These are phyloP conservation scores for Lentinula sp. DNA, from an alignment of 768 basidiomycete species.

Conservation along the genomic window DNA sequence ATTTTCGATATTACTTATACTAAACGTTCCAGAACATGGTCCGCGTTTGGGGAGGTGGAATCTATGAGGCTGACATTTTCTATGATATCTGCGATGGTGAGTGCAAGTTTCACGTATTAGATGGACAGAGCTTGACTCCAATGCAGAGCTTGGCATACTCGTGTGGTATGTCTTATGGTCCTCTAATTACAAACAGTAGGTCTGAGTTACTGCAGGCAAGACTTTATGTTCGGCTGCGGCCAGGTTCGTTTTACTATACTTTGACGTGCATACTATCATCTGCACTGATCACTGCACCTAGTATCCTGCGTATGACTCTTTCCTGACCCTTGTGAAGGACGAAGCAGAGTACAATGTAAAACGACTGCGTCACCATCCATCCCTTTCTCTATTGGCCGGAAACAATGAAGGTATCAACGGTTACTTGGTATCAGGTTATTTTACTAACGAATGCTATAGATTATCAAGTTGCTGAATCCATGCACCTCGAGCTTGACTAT, in stretches of 20 bases:
- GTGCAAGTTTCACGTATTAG: neutral
- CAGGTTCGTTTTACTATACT: conserved; percentile 41
- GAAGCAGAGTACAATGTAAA: conserved; percentile 86
- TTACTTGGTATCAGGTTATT: neutral
- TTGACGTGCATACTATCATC: neutral
- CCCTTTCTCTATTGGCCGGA: conserved; percentile 73
- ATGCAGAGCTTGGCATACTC: conserved; percentile 3
- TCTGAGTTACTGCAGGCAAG: conserved; percentile 68
- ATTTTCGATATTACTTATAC: neutral
- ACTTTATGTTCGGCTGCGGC: conserved; percentile 96
- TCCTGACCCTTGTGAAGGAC: conserved; percentile 61
- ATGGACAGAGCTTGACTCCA: neutral
- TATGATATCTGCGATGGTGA: conserved; percentile 80
- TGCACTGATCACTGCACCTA: conserved; percentile 19
- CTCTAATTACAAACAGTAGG: neutral
- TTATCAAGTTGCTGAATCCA: conserved; percentile 82
- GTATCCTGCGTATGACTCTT: conserved; percentile 86
- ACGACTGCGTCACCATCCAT: conserved; percentile 81
- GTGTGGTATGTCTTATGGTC: neutral
- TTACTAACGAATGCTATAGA: conserved; percentile 85
- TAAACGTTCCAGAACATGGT: conserved; percentile 29
- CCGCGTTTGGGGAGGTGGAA: conserved; percentile 91
- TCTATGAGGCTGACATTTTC: conserved; percentile 79
- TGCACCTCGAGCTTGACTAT: conserved; percentile 78
- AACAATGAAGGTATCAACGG: neutral